Evolutionary conservation across 805 yeast species (phyloP).

Genomic region (Teunomyces cretensis): DNA sequence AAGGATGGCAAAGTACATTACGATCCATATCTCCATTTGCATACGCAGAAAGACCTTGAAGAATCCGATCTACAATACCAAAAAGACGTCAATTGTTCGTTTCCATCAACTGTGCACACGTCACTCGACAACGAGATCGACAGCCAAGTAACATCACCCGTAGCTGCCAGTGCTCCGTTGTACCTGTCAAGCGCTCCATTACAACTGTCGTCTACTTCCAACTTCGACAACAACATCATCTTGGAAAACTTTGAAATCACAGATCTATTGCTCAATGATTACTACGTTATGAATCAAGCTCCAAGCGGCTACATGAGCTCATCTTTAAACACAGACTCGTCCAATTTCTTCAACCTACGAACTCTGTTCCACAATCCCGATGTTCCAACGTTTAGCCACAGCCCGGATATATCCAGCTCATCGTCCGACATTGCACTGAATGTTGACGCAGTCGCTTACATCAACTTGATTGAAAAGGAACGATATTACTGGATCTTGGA

Average conservation of each 20-base stretch:
- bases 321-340: conserved; percentile 3
- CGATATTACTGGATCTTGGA: conserved; percentile 41
- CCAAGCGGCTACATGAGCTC: not conserved
- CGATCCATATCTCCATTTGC: conserved; percentile 32
- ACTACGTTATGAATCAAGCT: conserved; percentile 7
- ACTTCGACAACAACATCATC: conserved; percentile 13
- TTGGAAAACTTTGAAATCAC: conserved; percentile 27
- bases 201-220: not conserved
- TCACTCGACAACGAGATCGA: not conserved
- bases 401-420: not conserved
- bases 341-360: not conserved
- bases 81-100: conserved; percentile 16
- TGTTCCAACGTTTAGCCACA: not conserved
- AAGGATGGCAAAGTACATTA: conserved; percentile 32
- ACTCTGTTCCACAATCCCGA: not conserved
- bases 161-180: not conserved
- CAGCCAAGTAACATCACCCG: not conserved
- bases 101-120: conserved; percentile 10
- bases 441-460: conserved; percentile 18
- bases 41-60: conserved; percentile 26
- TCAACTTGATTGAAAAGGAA: conserved; percentile 30
- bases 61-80: conserved; percentile 33
- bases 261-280: conserved; percentile 21
- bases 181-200: not conserved
- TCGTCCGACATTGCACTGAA: conserved; percentile 10